Base-by-base conservation (phyloP, 2,329 filamentous ascomycete genomes). In the Polytolypa hystricis region DNA sequence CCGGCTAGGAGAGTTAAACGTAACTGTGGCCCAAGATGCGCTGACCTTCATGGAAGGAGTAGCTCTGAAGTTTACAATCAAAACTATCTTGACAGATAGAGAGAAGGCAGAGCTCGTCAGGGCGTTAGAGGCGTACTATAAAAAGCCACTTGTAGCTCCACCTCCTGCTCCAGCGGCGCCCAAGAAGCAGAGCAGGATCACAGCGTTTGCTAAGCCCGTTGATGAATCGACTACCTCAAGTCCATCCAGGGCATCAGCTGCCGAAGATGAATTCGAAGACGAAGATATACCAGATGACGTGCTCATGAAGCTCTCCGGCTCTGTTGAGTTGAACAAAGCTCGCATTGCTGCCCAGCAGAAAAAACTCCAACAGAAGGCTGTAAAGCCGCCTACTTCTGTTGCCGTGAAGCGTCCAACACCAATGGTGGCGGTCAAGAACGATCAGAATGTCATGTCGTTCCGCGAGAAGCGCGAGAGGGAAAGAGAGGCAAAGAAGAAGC, bases 31-130 rank as follows among this genome's bases (percentile, higher is more conserved):
- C 25, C 56, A 71, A 10, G 76, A 79, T 50, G 77, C 79, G 25
- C 76, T 83, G 41, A 66, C 51, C 16, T 65, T 82, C 38, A 75
- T 73, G 42, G 69, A 70, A 40, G 63, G 70, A 23, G 60, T 67
- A 35, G 69, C 74, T 5, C 50, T 54, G 62, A 67, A 53, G 71
- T 57, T 73, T 43, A 61, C 69, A 14, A 73, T 79, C 45, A 79
- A 74, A 49, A 93, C 87, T 2, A 94, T 93, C 48, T 64, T 96
- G 47, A 83, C 74, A 9, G 73, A 75, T 23, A 78, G 81, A 39
- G 86, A 96, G 54, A 85, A 87, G 47, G 89, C 87, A 8, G 84
- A 94, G 59, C 67, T 96, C 33, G 68, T 74, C 36, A 61, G 71
- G 35, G 71, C 74, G 12, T 55, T 78, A n/a, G 75, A 79, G 46